These are phyloP conservation scores for Casaregolazyma lundiana DNA, from an alignment of 1,139 yeast species.

Conservation along the genomic window DNA sequence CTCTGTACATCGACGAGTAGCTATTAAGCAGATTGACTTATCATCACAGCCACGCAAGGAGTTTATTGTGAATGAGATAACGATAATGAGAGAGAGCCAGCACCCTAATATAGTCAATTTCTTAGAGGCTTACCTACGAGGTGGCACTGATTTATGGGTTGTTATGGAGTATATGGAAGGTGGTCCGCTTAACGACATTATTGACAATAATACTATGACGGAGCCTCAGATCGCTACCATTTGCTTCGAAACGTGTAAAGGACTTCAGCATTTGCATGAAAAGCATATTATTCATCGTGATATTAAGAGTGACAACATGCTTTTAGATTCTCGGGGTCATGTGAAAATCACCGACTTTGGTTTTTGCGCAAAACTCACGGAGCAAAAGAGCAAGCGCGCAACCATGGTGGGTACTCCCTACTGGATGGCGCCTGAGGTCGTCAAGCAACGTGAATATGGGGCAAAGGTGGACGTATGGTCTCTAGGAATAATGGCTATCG, in stretches of 20 bases:
- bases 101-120: conserved; percentile 92
- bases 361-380: conserved; percentile 93
- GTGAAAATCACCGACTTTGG: conserved; percentile 98
- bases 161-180: conserved; percentile 97
- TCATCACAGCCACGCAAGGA: conserved; percentile 95
- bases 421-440: conserved; percentile 99
- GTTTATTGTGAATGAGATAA: conserved; percentile 83
- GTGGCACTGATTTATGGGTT: conserved; percentile 67
- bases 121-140: conserved; percentile 71
- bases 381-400: conserved; percentile 87
- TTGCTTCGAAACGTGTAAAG: conserved; percentile 86
- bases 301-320: conserved; percentile 90
- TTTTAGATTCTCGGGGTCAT: conserved; percentile 78
- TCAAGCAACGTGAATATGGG: conserved; percentile 92
- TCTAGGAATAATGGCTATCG: conserved; percentile 95
- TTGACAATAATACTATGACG: conserved; percentile 62
- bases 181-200: conserved; percentile 83
- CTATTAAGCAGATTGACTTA: conserved; percentile 92
- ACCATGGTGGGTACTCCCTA: conserved; percentile 99
- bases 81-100: conserved; percentile 88
- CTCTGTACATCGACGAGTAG: conserved; percentile 43
- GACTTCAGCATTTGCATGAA: conserved; percentile 83
- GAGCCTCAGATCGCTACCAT: conserved; percentile 92
- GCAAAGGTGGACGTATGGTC: conserved; percentile 98
- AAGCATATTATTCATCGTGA: conserved; percentile 94